These are phyloP conservation scores for Ogataea pignaliae DNA, from an alignment of 805 yeast species.

Conservation along the genomic window DNA sequence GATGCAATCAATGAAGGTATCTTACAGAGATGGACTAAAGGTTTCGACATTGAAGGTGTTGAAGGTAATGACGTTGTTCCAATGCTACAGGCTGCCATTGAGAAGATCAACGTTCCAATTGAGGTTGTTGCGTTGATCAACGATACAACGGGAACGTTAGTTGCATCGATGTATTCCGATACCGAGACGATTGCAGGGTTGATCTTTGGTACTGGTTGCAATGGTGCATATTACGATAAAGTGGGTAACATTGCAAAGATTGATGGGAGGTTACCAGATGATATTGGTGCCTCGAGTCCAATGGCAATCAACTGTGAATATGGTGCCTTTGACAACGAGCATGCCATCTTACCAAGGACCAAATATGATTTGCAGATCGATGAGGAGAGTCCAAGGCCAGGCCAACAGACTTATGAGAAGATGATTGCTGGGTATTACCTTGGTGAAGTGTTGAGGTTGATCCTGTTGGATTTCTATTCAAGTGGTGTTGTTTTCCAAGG, in stretches of 20 bases:
- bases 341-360: conserved; percentile 78
- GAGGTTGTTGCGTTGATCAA: conserved; percentile 88
- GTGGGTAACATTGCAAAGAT: conserved; percentile 75
- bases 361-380: conserved; percentile 81
- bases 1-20: conserved; percentile 77
- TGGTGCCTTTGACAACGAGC: conserved; percentile 96
- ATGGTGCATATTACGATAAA: conserved; percentile 90
- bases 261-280: conserved; percentile 61
- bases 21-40: conserved; percentile 96
- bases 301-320: conserved; percentile 99
- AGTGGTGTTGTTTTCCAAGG: conserved; percentile 62
- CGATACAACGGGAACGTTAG: conserved; percentile 96
- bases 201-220: conserved; percentile 96
- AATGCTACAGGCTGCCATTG: conserved; percentile 75
- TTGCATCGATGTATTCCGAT: conserved; percentile 91
- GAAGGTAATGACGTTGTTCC: conserved; percentile 95
- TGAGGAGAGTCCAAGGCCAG: conserved; percentile 87
- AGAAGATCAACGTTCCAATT: conserved; percentile 64
- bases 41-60: conserved; percentile 88
- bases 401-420: conserved; percentile 93
- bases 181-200: conserved; percentile 88
- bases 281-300: conserved; percentile 54
- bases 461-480: conserved; percentile 65
- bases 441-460: conserved; percentile 85
- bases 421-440: conserved; percentile 96